phyloP scores from a whole-genome alignment of 2,329 filamentous ascomycete genomes.

The Coniochaeta prunicola region DNA sequence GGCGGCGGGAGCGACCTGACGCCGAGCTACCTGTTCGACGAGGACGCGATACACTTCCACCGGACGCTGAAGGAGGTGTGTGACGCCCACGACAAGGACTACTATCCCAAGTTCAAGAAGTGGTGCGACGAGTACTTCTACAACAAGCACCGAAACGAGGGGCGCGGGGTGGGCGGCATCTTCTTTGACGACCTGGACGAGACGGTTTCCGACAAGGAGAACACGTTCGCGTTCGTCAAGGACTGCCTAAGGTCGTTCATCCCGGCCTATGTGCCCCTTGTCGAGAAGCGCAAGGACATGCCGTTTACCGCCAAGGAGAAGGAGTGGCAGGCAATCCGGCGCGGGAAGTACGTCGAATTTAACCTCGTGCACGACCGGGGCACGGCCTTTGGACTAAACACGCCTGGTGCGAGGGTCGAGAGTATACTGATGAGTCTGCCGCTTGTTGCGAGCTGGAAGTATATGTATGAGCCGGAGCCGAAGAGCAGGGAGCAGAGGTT shows the following conservation, averaged over 20 bases:
- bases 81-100: slow-evolving; percentile 84
- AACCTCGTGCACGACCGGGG: slow-evolving; percentile 96
- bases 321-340: slow-evolving; percentile 89
- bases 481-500: slow-evolving; percentile 72
- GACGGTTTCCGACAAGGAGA: slow-evolving; percentile 77
- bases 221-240: slow-evolving; percentile 82
- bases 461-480: slow-evolving; percentile 82
- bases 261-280: slow-evolving; percentile 83
- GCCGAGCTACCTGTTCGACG: slow-evolving; percentile 89
- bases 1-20: slow-evolving; percentile 93
- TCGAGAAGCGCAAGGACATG: slow-evolving; percentile 86
- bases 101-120: slow-evolving; percentile 91
- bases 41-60: slow-evolving; percentile 97
- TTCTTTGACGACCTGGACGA: slow-evolving; percentile 98
- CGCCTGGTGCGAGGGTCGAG: slow-evolving; percentile 84
- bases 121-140: slow-evolving; percentile 99
- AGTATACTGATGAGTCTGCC: slow-evolving; percentile 97
- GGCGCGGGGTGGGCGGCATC: slow-evolving; percentile 86
- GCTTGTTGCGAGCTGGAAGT: slow-evolving; percentile 86
- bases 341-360: slow-evolving; percentile 97
- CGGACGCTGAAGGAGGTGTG: slow-evolving; percentile 85
- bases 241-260: slow-evolving; percentile 82
- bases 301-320: slow-evolving; percentile 80
- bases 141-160: slow-evolving; percentile 84
- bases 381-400: slow-evolving; percentile 89